Conservation (phyloP, 176 grass and related monocot genomes). For the Oryza officinalis region DNA sequence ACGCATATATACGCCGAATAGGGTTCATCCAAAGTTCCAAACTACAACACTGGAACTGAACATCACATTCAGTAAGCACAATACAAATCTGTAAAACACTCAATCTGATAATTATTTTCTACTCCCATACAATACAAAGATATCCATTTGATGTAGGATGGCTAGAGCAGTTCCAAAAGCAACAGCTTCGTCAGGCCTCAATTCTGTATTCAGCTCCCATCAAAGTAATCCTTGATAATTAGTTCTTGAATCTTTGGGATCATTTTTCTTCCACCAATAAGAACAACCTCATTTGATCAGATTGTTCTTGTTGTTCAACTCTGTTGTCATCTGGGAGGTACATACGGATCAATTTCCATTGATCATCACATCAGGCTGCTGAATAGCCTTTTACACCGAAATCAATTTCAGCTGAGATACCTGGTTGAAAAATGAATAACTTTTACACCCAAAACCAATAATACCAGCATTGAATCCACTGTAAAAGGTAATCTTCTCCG, state of each 20-base stretch:
- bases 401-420: neutral
- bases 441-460: constrained; percentile 20
- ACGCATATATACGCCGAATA: too few relatives aligned
- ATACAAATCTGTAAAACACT: too few relatives aligned
- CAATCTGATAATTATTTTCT: too few relatives aligned
- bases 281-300: neutral
- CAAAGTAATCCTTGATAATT: too few relatives aligned
- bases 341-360: constrained; percentile 10
- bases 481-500: neutral
- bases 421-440: constrained; percentile 33
- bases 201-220: too few relatives aligned
- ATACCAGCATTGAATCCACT: neutral
- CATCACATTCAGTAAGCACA: too few relatives aligned
- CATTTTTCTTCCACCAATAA: neutral
- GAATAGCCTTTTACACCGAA: neutral
- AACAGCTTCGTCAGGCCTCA: too few relatives aligned
- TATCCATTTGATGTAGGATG: too few relatives aligned
- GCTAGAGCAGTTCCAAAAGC: too few relatives aligned
- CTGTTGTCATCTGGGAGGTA: neutral
- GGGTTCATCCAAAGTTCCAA: too few relatives aligned
- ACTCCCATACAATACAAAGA: too few relatives aligned
- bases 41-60: too few relatives aligned
- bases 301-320: neutral
- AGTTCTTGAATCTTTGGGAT: neutral
- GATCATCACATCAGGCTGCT: constrained; percentile 18